Base-by-base conservation (phyloP, 345 rosid genomes). In the Physaria fendleri region DNA sequence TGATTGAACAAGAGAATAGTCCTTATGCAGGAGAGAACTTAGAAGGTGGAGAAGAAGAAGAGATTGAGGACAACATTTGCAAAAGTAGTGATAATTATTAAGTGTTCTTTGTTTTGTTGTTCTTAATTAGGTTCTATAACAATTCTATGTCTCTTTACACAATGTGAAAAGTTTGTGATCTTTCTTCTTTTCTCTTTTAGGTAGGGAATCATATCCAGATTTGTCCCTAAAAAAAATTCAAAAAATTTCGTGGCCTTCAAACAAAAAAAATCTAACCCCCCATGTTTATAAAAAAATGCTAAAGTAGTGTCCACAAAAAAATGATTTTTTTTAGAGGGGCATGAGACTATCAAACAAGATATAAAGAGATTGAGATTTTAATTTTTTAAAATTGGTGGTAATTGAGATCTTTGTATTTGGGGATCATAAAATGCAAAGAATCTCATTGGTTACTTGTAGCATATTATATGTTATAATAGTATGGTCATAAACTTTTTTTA, bases 21-120 rank as follows among this genome's bases (percentile, higher is more conserved):
- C 37, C 37, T 32, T 23, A 7, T 17, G 61, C 27, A 23, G 45
- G 16, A 41, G 51, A 28, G n/a, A 43, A 27, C 6, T n/a, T n/a
- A n/a, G 8, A 17, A 42, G 41, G 8, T 23, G 8, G 8, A 45
- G 51, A 47, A 13, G 32, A 62, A 5, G 51, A 25, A 40, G 62
- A 41, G 59, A 63, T 32, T 30, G 68, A 63, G 25, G 68, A 41
- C 11, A 64, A 16, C 37, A 64, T 64, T 64, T 53, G 69, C 61
- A 53, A 53, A 57, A 43, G 24, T 13, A 64, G 53, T 30, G 69
- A 53, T 12, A 53, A 53, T 16, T 42, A 32, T 16, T 42, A 32
- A 15, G 22, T 64, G 52, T n/a, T 42, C 22, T 13, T 15, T 23
- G 32, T 27, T 42, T 64, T 9, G 28, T 42, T 42, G 39, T 52